Conservation (phyloP, 148 eudicot genomes). For the Agrostemma githago region DNA sequence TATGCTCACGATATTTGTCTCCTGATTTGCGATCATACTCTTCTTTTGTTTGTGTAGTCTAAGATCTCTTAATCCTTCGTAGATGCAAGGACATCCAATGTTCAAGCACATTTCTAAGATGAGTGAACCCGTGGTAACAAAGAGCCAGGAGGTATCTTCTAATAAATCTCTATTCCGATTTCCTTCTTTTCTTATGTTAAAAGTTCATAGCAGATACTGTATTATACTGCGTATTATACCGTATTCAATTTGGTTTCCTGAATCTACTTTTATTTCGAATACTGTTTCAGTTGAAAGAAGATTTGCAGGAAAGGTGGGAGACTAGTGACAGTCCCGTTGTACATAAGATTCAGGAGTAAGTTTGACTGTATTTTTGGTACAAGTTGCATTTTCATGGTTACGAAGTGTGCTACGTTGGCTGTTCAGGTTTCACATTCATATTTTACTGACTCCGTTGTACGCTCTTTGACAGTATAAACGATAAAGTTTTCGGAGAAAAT, state of each 20-base stretch:
- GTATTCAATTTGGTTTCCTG: not conserved
- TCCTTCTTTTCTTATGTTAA: not conserved
- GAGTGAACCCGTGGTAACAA: constrained; percentile 76
- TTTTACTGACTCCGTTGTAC: not conserved
- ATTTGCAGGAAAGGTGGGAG: constrained; percentile 87
- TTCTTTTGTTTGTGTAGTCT: constrained; percentile 4
- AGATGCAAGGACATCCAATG: constrained; percentile 74
- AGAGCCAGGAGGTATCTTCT: constrained; percentile 79
- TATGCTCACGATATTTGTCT: not conserved
- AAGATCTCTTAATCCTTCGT: constrained; percentile 15
- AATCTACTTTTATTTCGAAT: not conserved
- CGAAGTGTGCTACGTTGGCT: not conserved
- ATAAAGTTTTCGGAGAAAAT: constrained; percentile 77
- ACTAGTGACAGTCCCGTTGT: constrained; percentile 90
- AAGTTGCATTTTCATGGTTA: too few relatives aligned
- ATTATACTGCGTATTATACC: too few relatives aligned
- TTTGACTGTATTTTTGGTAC: not conserved
- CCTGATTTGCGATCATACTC: not conserved
- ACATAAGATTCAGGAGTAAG: constrained; percentile 90
- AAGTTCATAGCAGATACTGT: not conserved
- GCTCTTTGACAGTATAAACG: constrained; percentile 54
- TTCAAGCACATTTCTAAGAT: constrained; percentile 65
- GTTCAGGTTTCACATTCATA: not conserved
- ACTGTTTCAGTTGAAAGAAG: constrained; percentile 65
- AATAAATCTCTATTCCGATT: not conserved